Conservation (phyloP, 2,329 filamentous ascomycete genomes). For the Emergomyces pasteurianus region DNA sequence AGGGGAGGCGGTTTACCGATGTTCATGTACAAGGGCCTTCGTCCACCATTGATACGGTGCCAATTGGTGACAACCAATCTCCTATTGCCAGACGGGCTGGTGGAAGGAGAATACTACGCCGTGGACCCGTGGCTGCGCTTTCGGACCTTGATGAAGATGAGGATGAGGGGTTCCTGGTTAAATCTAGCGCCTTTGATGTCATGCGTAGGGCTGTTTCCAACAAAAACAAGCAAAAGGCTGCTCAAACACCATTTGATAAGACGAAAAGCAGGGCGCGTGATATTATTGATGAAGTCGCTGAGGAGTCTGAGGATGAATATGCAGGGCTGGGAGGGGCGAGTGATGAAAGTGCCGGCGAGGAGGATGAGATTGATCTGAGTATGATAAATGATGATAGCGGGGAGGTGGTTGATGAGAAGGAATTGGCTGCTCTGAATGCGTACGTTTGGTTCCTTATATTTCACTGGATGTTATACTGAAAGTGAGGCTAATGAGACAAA, state of each 20-base stretch:
- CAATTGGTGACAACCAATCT: constrained; percentile 46
- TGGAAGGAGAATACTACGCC: constrained; percentile 35
- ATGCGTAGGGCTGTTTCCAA: constrained; percentile 50
- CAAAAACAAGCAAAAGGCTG: constrained; percentile 34
- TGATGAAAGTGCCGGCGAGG: constrained; percentile 70
- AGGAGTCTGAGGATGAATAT: constrained; percentile 97
- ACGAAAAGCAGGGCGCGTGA: constrained; percentile 78
- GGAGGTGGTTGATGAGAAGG: constrained; percentile 65
- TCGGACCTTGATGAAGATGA: constrained; percentile 38
- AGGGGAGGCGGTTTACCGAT: constrained; percentile 50
- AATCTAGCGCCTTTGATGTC: constrained; percentile 51
- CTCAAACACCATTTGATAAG: constrained; percentile 53
- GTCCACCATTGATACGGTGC: constrained; percentile 61
- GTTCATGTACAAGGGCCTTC: constrained; percentile 34
- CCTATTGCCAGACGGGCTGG: constrained; percentile 53
- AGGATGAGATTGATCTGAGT: constrained; percentile 63
- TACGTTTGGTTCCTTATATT: constrained; percentile 40
- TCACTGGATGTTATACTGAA: neutral
- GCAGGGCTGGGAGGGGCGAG: constrained; percentile 82
- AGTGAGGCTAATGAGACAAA: neutral
- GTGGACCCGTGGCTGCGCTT: constrained; percentile 31
- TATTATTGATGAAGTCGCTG: constrained; percentile 84
- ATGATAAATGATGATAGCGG: constrained; percentile 83
- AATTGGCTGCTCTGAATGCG: constrained; percentile 79
- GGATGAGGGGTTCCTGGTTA: constrained; percentile 20